Conservation (phyloP, 352 stramenopile species). For the Phytophthora sp. region DNA sequence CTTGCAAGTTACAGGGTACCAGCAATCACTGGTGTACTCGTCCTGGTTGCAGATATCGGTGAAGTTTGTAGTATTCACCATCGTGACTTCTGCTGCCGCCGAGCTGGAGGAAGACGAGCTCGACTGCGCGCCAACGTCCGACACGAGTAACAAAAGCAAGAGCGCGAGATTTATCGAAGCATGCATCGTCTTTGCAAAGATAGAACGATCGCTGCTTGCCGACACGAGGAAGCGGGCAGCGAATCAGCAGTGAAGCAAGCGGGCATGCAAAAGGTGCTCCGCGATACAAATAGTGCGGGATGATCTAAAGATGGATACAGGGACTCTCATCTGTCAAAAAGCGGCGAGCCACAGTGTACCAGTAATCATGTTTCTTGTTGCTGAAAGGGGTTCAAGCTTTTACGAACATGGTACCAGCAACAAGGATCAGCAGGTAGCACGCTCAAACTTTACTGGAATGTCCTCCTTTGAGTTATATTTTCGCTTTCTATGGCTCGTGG, state of each 20-base stretch:
- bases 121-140: constrained; percentile 13
- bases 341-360: too few species aligned
- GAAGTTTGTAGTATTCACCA: constrained; percentile 12
- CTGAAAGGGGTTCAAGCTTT: neutral
- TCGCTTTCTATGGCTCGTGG: constrained; percentile 31
- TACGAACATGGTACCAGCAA: constrained; percentile 12
- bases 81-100: neutral
- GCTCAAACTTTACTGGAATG: constrained; percentile 1
- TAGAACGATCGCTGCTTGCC: neutral
- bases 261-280: too few species aligned
- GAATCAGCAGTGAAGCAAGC: constrained; percentile 21
- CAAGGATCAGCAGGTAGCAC: constrained; percentile 8
- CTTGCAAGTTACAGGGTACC: constrained; percentile 29
- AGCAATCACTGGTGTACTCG: constrained; percentile 28
- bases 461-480: neutral
- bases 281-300: constrained; percentile 16
- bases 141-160: constrained; percentile 15
- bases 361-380: neutral
- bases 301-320: constrained; percentile 18
- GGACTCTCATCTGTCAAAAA: too few species aligned
- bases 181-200: constrained; percentile 12
- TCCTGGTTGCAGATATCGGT: constrained; percentile 28
- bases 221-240: constrained; percentile 25
- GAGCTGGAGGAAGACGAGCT: constrained; percentile 23
- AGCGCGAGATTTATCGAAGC: constrained; percentile 18